Percentiles rank a stretch among this genome's conserved stretches.
Conservation (phyloP, 768 basidiomycete species). For the Polyporus arcularius region DNA sequence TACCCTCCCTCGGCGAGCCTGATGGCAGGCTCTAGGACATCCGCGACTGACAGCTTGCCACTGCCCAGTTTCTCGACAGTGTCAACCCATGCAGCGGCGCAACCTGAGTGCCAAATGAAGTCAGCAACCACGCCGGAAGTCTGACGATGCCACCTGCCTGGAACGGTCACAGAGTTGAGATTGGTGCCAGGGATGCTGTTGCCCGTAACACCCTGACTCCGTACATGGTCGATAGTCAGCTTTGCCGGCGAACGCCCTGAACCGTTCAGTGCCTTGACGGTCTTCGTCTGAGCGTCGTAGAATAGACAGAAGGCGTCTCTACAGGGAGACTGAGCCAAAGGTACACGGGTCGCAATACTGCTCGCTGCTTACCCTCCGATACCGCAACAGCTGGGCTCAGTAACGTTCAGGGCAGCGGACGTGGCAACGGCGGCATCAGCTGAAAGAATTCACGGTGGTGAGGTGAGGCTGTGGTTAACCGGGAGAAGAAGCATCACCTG, state of each 20-base stretch:
- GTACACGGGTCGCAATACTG: neutral
- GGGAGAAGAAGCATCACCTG: slow-evolving; percentile 52
- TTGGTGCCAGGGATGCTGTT: slow-evolving; percentile 73
- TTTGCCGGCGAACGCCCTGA: slow-evolving; percentile 86
- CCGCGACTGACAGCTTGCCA: slow-evolving; percentile 62
- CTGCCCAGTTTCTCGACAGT: slow-evolving; percentile 83
- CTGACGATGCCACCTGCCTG: slow-evolving; percentile 45
- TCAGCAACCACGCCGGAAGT: neutral
- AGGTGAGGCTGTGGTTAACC: slow-evolving; percentile 1
- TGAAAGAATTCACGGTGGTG: slow-evolving; percentile 26
- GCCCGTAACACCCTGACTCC: slow-evolving; percentile 67
- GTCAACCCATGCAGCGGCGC: slow-evolving; percentile 95
- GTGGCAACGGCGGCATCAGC: slow-evolving; percentile 95
- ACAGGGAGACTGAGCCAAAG: neutral
- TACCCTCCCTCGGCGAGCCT: slow-evolving; percentile 90
- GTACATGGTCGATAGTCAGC: slow-evolving; percentile 72
- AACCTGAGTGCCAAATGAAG: slow-evolving; percentile 47
- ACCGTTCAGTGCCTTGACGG: slow-evolving; percentile 88
- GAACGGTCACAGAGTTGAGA: slow-evolving; percentile 90
- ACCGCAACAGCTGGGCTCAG: slow-evolving; percentile 87
- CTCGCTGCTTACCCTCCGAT: slow-evolving; percentile 72
- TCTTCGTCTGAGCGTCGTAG: slow-evolving; percentile 81
- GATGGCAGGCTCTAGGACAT: slow-evolving; percentile 88
- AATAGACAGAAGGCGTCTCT: slow-evolving; percentile 94
- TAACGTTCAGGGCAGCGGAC: slow-evolving; percentile 90